These are phyloP conservation scores for Thermochaetoides dissita DNA, from an alignment of 2,329 filamentous ascomycete genomes.

Conservation along the genomic window DNA sequence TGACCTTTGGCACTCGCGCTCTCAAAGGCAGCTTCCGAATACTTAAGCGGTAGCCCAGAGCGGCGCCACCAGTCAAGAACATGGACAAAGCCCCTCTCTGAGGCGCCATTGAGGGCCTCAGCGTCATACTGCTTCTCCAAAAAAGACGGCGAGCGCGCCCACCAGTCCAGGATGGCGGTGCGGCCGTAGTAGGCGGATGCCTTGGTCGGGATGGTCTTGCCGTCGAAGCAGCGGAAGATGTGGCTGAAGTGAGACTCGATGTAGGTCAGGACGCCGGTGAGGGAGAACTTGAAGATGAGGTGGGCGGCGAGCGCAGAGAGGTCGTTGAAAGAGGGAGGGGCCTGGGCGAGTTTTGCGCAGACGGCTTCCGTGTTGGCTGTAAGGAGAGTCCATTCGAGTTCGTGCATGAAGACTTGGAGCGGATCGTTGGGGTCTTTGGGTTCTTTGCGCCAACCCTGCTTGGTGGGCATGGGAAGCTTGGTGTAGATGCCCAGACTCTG, in stretches of 20 bases:
- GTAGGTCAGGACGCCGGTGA: constrained; percentile 62
- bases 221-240: constrained; percentile 76
- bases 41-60: constrained; percentile 62
- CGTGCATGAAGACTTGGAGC: constrained; percentile 57
- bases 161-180: constrained; percentile 77
- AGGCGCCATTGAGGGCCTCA: constrained; percentile 78
- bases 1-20: constrained; percentile 75
- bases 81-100: constrained; percentile 68
- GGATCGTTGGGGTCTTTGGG: constrained; percentile 49
- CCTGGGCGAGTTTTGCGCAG: constrained; percentile 57
- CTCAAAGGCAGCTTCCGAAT: constrained; percentile 77
- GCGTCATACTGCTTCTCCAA: constrained; percentile 73
- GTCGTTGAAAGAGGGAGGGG: constrained; percentile 53
- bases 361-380: constrained; percentile 56
- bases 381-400: constrained; percentile 75
- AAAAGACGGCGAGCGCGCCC: constrained; percentile 71
- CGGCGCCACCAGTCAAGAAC: constrained; percentile 85
- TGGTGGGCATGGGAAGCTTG: constrained; percentile 52
- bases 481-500: constrained; percentile 70
- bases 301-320: constrained; percentile 73
- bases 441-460: constrained; percentile 47
- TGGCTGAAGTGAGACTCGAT: constrained; percentile 48
- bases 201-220: constrained; percentile 73
- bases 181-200: constrained; percentile 78
- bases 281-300: constrained; percentile 81